phyloP scores from a whole-genome alignment of 805 yeast species.

The Cyberlindnera japonica region DNA sequence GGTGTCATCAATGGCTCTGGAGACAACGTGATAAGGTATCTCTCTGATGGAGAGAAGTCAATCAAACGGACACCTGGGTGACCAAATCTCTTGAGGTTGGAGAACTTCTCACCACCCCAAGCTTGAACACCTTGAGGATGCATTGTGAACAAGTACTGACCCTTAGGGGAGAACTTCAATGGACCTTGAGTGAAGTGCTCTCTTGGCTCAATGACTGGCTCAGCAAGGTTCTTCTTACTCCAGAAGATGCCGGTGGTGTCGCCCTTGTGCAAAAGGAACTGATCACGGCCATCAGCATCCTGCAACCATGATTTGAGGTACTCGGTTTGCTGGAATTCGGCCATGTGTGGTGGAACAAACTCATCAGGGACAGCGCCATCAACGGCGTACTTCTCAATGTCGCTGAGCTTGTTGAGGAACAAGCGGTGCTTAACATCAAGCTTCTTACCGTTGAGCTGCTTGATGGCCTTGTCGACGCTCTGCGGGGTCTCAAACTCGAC shows the following conservation, averaged over 20 bases:
- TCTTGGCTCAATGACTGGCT: conserved; percentile 74
- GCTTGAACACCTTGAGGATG: conserved; percentile 94
- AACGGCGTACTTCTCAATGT: conserved; percentile 73
- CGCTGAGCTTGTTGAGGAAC: conserved; percentile 75
- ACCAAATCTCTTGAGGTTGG: conserved; percentile 67
- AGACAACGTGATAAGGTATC: conserved; percentile 84
- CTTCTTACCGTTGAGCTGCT: conserved; percentile 80
- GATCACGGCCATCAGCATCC: conserved; percentile 88
- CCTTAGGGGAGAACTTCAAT: conserved; percentile 89
- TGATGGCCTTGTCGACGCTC: conserved; percentile 75
- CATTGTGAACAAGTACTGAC: conserved; percentile 79
- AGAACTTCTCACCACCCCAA: conserved; percentile 89
- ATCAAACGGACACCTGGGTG: conserved; percentile 88
- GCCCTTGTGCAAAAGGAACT: conserved; percentile 72
- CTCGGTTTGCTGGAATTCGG: conserved; percentile 71
- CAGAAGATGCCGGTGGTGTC: conserved; percentile 84
- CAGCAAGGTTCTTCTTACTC: conserved; percentile 74
- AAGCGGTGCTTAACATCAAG: conserved; percentile 91
- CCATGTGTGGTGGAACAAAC: conserved; percentile 67
- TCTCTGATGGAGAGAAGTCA: conserved; percentile 91
- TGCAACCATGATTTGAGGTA: conserved; percentile 88
- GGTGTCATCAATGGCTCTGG: conserved; percentile 77
- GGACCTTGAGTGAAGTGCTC: conserved; percentile 83
- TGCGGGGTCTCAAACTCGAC: conserved; percentile 70
- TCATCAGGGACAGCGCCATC: conserved; percentile 58